Evolutionary conservation across 2,329 filamentous ascomycete species (phyloP).

Genomic region (Nemania diffusa): DNA sequence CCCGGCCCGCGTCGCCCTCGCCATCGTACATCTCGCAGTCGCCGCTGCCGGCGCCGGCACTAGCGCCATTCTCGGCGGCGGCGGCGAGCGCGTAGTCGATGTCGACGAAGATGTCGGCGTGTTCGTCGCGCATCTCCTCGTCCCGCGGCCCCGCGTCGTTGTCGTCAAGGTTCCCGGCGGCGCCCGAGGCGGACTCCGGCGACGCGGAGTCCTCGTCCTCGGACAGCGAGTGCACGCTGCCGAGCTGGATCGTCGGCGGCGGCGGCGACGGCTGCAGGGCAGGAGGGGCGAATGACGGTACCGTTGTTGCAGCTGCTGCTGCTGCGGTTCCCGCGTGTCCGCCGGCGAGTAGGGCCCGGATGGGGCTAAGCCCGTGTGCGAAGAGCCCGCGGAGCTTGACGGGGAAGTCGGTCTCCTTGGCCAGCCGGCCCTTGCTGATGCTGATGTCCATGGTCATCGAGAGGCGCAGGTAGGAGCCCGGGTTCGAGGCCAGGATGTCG

Average conservation of each 20-base stretch:
- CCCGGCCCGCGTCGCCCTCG: constrained; percentile 12
- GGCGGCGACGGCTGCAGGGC: constrained; percentile 19
- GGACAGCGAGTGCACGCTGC: constrained; percentile 46
- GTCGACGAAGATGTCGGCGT: constrained; percentile 35
- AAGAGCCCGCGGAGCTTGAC: constrained; percentile 54
- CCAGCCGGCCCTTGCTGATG: constrained; percentile 55
- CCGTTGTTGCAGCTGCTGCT: too few relatives aligned
- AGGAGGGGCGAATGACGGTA: too few relatives aligned
- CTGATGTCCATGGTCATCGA: constrained; percentile 58
- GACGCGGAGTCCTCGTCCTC: constrained; percentile 47
- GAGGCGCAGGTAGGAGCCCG: constrained; percentile 55
- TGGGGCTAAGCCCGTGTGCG: constrained; percentile 52
- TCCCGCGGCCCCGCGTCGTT: background rate
- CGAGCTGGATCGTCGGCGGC: constrained; percentile 36
- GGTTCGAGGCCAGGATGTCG: constrained; percentile 55
- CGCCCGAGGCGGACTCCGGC: constrained; percentile 34
- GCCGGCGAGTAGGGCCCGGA: constrained; percentile 48
- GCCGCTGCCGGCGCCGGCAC: background rate
- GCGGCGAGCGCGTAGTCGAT: constrained; percentile 48
- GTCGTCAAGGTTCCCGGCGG: background rate
- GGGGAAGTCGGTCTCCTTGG: constrained; percentile 55
- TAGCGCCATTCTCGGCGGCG: constrained; percentile 40
- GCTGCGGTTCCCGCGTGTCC: constrained; percentile 5
- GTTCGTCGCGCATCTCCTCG: background rate
- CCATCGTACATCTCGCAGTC: constrained; percentile 20